phyloP scores from a whole-genome alignment of 208 protist genomes.

The Acanthamoeba royreba region DNA sequence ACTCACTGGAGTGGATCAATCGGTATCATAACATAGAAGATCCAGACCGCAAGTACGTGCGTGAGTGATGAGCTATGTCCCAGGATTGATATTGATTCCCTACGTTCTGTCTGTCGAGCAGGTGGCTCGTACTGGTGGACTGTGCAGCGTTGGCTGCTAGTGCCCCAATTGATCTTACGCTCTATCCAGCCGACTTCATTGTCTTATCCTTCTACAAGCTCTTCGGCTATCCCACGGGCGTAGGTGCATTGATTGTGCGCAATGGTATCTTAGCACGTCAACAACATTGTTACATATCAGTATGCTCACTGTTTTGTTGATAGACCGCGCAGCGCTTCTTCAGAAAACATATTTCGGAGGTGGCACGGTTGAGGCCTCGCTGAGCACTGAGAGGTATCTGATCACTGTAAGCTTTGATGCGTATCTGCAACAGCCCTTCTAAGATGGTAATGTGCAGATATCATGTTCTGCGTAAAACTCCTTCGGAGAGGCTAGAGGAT shows the following conservation, averaged over 20 bases:
- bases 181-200: constrained; percentile 78
- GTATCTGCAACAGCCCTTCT: neutral
- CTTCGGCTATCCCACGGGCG: constrained; percentile 83
- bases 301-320: neutral
- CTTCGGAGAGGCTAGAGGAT: constrained; percentile 62
- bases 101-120: neutral
- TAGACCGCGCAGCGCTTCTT: constrained; percentile 45
- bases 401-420: too few species aligned
- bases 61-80: neutral
- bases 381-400: constrained; percentile 55
- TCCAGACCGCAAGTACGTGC: too few species aligned
- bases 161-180: constrained; percentile 66
- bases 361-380: constrained; percentile 70
- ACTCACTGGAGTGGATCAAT: constrained; percentile 61
- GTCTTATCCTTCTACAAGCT: constrained; percentile 85
- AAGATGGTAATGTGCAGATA: neutral
- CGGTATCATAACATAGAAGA: neutral
- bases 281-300: neutral
- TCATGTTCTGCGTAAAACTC: neutral
- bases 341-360: constrained; percentile 79
- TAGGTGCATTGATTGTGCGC: constrained; percentile 78
- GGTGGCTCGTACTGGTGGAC: constrained; percentile 81
- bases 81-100: neutral
- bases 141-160: constrained; percentile 71
- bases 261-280: constrained; percentile 20